Evolutionary conservation across 2,329 filamentous ascomycete species (phyloP).

Genomic region (Alternaria dauci): DNA sequence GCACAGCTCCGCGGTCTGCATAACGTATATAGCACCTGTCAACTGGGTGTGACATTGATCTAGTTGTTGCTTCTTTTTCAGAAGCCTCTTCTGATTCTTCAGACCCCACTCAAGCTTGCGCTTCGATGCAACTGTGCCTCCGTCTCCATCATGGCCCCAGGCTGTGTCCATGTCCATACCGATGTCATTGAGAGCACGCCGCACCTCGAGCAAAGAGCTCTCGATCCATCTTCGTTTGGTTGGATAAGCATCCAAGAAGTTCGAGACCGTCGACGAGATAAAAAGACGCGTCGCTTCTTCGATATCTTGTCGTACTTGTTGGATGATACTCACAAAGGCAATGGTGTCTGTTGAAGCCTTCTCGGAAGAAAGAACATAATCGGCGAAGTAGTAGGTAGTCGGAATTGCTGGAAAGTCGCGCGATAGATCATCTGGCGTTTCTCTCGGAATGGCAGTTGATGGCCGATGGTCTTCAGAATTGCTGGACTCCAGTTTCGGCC

Average conservation of each 20-base stretch:
- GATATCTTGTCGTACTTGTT: slow-evolving; percentile 39
- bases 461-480: slow-evolving; percentile 15
- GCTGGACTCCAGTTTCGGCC: slow-evolving; percentile 12
- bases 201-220: slow-evolving; percentile 32
- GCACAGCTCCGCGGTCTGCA: slow-evolving; percentile 39
- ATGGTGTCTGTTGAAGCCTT: slow-evolving; percentile 37
- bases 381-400: slow-evolving; percentile 39
- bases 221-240: slow-evolving; percentile 39
- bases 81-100: slow-evolving; percentile 39
- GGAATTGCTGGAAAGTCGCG: slow-evolving; percentile 29
- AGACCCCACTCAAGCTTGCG: slow-evolving; percentile 43
- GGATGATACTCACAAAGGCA: slow-evolving; percentile 36
- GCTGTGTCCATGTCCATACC: slow-evolving; percentile 40
- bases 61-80: slow-evolving; percentile 30
- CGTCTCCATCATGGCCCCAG: slow-evolving; percentile 31
- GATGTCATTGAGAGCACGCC: slow-evolving; percentile 39
- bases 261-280: slow-evolving; percentile 25
- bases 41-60: slow-evolving; percentile 39
- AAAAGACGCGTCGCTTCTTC: slow-evolving; percentile 40
- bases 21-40: slow-evolving; percentile 35
- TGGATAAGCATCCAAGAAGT: slow-evolving; percentile 34
- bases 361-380: slow-evolving; percentile 32
- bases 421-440: slow-evolving; percentile 19
- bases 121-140: slow-evolving; percentile 30
- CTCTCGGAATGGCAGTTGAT: slow-evolving; percentile 9